phyloP scores from a whole-genome alignment of 345 rosid genomes.

The Rhizophora mangle region DNA sequence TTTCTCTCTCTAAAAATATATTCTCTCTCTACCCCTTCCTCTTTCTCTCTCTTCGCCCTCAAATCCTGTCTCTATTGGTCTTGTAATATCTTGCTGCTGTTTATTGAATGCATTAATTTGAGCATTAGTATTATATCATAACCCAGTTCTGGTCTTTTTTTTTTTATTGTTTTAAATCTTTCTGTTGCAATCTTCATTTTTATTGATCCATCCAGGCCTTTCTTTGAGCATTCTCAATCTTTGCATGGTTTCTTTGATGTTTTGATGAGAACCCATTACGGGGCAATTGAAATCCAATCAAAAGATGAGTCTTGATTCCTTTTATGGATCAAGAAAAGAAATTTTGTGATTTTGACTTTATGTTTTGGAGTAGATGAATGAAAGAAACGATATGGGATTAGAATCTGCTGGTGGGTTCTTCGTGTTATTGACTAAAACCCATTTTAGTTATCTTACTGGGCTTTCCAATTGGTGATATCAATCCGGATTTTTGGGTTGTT shows the following conservation, averaged over 20 bases:
- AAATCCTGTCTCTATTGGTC: conserved; percentile 10
- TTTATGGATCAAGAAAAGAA: conserved; percentile 41
- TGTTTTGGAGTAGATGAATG: conserved; percentile 32
- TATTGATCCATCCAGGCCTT: no score
- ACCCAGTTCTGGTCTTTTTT: background rate
- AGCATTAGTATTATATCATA: background rate
- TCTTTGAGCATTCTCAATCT: background rate
- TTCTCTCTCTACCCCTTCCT: background rate
- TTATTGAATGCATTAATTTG: background rate
- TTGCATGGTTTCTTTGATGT: background rate
- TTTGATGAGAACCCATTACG: background rate
- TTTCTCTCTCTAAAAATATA: background rate
- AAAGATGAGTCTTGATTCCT: background rate
- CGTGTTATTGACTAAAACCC: conserved; percentile 20
- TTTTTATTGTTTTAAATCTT: background rate
- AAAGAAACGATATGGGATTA: conserved; percentile 56
- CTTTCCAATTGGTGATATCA: conserved; percentile 14
- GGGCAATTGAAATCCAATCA: background rate
- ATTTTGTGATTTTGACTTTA: conserved; percentile 32
- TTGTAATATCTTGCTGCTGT: background rate
- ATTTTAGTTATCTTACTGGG: conserved; percentile 21
- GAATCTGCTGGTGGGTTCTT: conserved; percentile 57
- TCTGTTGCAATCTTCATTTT: background rate
- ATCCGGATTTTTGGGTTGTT: conserved; percentile 5
- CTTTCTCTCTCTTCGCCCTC: background rate